Conservation (phyloP, 768 basidiomycete species). For the Hericium erinaceus region DNA sequence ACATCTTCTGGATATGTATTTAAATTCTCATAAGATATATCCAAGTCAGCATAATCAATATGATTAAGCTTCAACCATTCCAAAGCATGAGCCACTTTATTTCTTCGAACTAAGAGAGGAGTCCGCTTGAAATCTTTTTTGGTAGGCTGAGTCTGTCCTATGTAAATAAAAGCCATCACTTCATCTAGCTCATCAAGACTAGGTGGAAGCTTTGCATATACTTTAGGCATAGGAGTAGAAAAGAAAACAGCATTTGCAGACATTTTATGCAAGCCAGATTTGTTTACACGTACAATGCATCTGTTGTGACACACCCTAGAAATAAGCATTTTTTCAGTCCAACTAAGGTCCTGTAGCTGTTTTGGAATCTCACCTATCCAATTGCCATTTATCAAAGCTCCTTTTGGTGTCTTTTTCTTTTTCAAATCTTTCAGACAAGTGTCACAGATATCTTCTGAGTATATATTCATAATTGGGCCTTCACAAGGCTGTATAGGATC, state of each 20-base stretch:
- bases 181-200: constrained; percentile 12
- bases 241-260: constrained; percentile 12
- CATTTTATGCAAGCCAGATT: constrained; percentile 17
- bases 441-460: background rate
- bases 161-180: constrained; percentile 22
- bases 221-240: constrained; percentile 6
- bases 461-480: background rate
- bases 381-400: constrained; percentile 25
- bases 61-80: constrained; percentile 17
- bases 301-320: constrained; percentile 21
- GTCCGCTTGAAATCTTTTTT: constrained; percentile 19
- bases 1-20: constrained; percentile 3
- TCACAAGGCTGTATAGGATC: background rate
- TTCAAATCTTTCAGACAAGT: background rate
- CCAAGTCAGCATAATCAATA: constrained; percentile 8
- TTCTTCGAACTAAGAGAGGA: constrained; percentile 16
- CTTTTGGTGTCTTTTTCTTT: constrained; percentile 13
- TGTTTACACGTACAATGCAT: constrained; percentile 23
- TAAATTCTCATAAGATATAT: constrained; percentile 4
- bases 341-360: constrained; percentile 19
- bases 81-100: constrained; percentile 11
- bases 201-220: constrained; percentile 10
- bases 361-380: constrained; percentile 28
- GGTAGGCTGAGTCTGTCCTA: constrained; percentile 19
- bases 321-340: constrained; percentile 23